Conservation (phyloP, 345 rosid genomes). For the Psidium friedrichsthalianum region DNA sequence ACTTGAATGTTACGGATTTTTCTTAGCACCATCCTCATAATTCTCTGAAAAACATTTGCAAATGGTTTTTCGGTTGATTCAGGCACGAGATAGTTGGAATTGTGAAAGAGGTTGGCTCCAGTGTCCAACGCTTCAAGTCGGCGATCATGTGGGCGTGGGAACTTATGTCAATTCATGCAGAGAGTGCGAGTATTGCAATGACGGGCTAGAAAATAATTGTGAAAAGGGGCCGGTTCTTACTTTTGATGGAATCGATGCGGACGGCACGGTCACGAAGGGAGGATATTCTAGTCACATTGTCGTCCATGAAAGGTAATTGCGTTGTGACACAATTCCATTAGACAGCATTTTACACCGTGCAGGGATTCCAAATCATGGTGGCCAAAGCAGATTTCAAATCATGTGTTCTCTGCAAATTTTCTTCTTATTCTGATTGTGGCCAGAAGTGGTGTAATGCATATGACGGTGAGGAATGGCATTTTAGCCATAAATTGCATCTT, state of each 20-base stretch:
- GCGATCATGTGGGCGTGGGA: slow-evolving; percentile 89
- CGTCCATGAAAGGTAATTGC: slow-evolving; percentile 55
- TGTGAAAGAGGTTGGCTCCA: slow-evolving; percentile 69
- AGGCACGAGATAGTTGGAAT: slow-evolving; percentile 89
- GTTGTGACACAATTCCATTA: neutral
- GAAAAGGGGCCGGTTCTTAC: slow-evolving; percentile 42
- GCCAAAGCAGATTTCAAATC: neutral
- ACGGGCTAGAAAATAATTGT: slow-evolving; percentile 43
- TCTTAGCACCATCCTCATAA: neutral
- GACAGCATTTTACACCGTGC: neutral
- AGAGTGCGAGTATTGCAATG: slow-evolving; percentile 60
- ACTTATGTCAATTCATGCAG: slow-evolving; percentile 81
- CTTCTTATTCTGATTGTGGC: neutral
- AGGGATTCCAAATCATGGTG: neutral
- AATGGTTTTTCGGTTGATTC: neutral
- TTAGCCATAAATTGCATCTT: neutral
- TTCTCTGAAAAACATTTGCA: neutral
- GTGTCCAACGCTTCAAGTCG: slow-evolving; percentile 49
- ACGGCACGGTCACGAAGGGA: slow-evolving; percentile 76
- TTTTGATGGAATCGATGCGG: slow-evolving; percentile 61
- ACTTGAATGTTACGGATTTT: neutral
- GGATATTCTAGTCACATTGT: slow-evolving; percentile 79
- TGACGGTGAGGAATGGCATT: neutral
- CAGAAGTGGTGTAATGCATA: neutral
- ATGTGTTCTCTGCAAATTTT: neutral